Evolutionary conservation across 2,329 filamentous ascomycete genomes (phyloP), one percentile per base, ranked within the genome.

Genomic region (Claviceps digitariae): DNA sequence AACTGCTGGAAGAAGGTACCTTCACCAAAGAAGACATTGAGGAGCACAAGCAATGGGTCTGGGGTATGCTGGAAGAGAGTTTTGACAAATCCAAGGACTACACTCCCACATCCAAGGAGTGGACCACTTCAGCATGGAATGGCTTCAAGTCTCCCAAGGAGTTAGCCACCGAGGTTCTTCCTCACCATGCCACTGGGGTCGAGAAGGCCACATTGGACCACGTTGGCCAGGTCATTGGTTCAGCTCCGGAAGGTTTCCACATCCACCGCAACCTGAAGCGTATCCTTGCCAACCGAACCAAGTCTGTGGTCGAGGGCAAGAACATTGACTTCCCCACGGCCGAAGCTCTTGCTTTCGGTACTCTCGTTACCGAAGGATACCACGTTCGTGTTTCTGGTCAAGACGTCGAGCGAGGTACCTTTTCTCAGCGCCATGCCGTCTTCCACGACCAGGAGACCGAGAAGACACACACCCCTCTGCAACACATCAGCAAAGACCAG

Each of bases 121-220:
- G 93, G 93, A 83, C 95, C 61, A 97, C 93, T 9, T 96, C 90
- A 51, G 91, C 93, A 54, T 98, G 93, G 93, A 95, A 98, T 74
- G 91, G 91, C 57, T 97, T 98, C 83, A 97, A 97, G 76, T 95
- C 90, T 34, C 93, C 93, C 64, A 97, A 96, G 77, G 93, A 98
- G 72, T 78, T 98, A 58, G 90, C 91, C 34, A 93, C 85, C 25
- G 93, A 98, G 74, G 83, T 97, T 47, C 77, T 98, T 51, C 90
- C 91, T 50, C 93, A 98, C 73, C 81, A 88, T 62, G 84, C 89
- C 27, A 98, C 93, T 41, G 87, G 83, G 50, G 84, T 97, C 46
- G 83, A 87, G 57, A 66, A 70, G 56, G 78, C 86, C 58, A 83
- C 82, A 15, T 72, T 97, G 56, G 81, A 88, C 69, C 83, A 90